Conservation (phyloP, 805 yeast species). For the Lipomyces orientalis region DNA sequence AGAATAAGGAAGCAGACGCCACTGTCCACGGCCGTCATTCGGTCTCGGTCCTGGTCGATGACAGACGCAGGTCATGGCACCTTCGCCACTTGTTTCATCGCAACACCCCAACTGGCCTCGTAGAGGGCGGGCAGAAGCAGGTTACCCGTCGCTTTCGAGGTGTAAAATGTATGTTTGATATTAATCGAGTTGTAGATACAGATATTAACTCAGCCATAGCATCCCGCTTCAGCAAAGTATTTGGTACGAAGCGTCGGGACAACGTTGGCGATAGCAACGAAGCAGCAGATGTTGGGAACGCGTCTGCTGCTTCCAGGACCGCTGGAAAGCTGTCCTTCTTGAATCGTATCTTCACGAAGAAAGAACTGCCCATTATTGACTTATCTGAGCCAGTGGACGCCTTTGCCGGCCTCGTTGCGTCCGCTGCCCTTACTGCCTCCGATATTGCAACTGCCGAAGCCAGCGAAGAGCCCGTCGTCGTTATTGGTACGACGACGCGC, state of each 20-base stretch:
- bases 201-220: background rate
- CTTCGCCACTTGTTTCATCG: background rate
- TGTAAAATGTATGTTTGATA: background rate
- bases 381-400: background rate
- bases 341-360: background rate
- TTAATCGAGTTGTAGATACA: background rate
- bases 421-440: too few relatives aligned
- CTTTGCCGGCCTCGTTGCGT: background rate
- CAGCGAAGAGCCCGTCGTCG: background rate
- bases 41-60: background rate
- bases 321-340: background rate
- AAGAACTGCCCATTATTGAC: background rate
- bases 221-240: background rate
- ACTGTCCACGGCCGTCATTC: background rate
- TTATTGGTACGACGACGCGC: background rate
- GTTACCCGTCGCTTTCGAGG: background rate
- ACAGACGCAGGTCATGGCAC: background rate
- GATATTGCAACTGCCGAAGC: background rate
- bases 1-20: background rate
- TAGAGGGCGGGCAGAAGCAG: background rate
- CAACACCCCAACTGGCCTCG: background rate
- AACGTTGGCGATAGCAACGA: background rate
- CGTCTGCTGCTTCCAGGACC: background rate
- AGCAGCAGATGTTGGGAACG: background rate
- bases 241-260: background rate